phyloP scores from a whole-genome alignment of 805 yeast species.

The Yarrowia sp. region DNA sequence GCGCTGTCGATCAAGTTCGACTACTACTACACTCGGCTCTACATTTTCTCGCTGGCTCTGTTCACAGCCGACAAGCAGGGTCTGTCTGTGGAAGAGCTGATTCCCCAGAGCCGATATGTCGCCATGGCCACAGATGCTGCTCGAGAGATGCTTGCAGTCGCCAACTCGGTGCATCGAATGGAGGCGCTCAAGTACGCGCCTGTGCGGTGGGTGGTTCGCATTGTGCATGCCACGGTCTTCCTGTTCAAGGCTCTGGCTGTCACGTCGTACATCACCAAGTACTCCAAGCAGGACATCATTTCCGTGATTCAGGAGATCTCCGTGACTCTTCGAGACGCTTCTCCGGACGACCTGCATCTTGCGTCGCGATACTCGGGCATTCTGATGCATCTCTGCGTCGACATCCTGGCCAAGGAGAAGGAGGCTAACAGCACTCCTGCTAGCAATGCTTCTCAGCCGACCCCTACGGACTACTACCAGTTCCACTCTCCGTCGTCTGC shows the following conservation, averaged over 20 bases:
- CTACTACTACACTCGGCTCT: conserved; percentile 77
- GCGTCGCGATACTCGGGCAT: conserved; percentile 59
- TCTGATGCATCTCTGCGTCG: conserved; percentile 61
- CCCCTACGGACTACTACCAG: conserved; percentile 26
- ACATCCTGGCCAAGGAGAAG: conserved; percentile 45
- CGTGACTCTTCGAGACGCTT: conserved; percentile 68
- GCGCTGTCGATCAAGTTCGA: conserved; percentile 69
- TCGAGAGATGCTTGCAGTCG: conserved; percentile 68
- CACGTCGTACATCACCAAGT: conserved; percentile 33
- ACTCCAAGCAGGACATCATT: conserved; percentile 53
- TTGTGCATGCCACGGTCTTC: conserved; percentile 85
- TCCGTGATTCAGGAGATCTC: conserved; percentile 70
- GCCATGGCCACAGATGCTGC: conserved; percentile 83
- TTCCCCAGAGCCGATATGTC: conserved; percentile 66
- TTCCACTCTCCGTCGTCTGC: not conserved
- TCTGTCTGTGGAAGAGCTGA: conserved; percentile 64
- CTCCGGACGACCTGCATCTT: conserved; percentile 86
- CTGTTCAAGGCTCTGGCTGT: conserved; percentile 71
- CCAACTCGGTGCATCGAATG: conserved; percentile 61
- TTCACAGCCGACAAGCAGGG: conserved; percentile 44
- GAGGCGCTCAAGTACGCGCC: conserved; percentile 75
- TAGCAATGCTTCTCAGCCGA: conserved; percentile 16
- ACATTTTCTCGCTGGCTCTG: conserved; percentile 79
- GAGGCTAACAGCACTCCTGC: conserved; percentile 25
- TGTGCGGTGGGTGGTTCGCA: conserved; percentile 84